Percentiles rank a stretch among this genome's conserved stretches.
Evolutionary conservation across 768 basidiomycete species (phyloP).

Genomic region (Amanita jacksonii): DNA sequence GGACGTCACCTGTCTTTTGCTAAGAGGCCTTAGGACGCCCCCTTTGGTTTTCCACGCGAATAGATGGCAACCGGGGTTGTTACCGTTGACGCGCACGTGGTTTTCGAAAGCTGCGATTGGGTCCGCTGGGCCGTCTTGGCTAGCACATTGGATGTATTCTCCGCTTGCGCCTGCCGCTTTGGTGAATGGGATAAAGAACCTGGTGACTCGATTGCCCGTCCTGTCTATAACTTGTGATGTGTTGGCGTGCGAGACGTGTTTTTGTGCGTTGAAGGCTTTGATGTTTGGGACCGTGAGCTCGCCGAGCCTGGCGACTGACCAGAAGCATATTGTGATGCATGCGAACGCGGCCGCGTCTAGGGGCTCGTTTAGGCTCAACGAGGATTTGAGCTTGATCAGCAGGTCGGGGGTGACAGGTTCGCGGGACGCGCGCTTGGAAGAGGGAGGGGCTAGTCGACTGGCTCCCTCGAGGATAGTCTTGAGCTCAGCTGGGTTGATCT

Average conservation of each 20-base stretch:
- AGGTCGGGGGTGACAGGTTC: too few relatives aligned
- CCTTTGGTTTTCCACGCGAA: slow-evolving; percentile 8
- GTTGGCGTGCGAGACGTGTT: slow-evolving; percentile 1
- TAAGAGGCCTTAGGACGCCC: neutral
- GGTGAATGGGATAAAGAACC: too few relatives aligned
- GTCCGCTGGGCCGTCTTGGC: slow-evolving; percentile 14
- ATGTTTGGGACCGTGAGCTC: slow-evolving; percentile 17
- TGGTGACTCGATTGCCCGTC: slow-evolving; percentile 5
- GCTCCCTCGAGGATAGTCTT: neutral
- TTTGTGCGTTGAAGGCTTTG: slow-evolving; percentile 11
- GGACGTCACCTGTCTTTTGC: neutral
- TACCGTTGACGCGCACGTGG: slow-evolving; percentile 20
- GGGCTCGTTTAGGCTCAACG: slow-evolving; percentile 13
- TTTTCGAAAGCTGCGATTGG: slow-evolving; percentile 13
- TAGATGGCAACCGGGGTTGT: slow-evolving; percentile 9
- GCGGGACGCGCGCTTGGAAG: too few relatives aligned
- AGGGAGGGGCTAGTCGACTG: neutral
- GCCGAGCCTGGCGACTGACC: too few relatives aligned
- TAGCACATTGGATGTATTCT: slow-evolving; percentile 18
- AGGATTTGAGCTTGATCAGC: too few relatives aligned
- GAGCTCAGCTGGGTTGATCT: neutral
- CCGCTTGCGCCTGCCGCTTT: neutral
- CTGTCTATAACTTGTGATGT: neutral
- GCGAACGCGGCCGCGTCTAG: slow-evolving; percentile 21
- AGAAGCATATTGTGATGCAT: too few relatives aligned